Base-by-base conservation (phyloP, 1,284 basidiomycete genomes). In the Moesziomyces sp. region DNA sequence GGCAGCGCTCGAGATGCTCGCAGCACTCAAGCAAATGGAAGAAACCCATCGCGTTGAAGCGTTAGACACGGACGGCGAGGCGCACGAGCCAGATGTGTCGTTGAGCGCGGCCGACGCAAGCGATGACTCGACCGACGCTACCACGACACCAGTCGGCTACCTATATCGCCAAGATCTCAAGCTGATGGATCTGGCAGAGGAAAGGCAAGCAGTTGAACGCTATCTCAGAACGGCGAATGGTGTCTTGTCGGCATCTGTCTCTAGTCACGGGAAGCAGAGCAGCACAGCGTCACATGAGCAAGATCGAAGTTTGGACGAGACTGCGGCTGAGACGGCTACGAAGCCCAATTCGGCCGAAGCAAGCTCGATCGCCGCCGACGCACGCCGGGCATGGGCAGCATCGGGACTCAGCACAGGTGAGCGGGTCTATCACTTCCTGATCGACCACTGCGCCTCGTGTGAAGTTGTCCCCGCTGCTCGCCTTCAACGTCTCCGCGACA, bases 1-100 rank as follows among this genome's bases (percentile, higher is more conserved):
- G 44, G 88, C 89, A 0, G 91, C 93, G 2, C 85, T 94, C 44
- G 91, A 93, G 62, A 90, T 93, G 2, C 88, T 94, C 24, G 87
- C 89, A 4, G 87, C 89, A 23, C 87, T 94, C 38, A 88, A 91
- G 18, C 89, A 89, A 46, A 85, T 85, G 46, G 84, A 85, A 50
- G 77, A 82, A 44, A 66, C 61, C 3, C 70, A 70, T 38, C 72
- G 84, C 3, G 58, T 83, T 3, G 56, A 58, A 16, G 23, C 26
- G 3, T 23, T 69, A 7, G 47, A 19, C 14, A 26, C 57, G 70
- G 45, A 42, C 24, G 47, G 14, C 8, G 56, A 40, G 7, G 47
- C 38, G 3, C 16, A 23, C 16, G 30, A 59, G 16, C 46, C 26
- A 18, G 49, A 46, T 21, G n/a, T 28, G 16, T 40, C 43, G 16